These are phyloP conservation scores for Balamuthia mandrillaris DNA, from an alignment of 208 protist genomes.

Conservation along the genomic window DNA sequence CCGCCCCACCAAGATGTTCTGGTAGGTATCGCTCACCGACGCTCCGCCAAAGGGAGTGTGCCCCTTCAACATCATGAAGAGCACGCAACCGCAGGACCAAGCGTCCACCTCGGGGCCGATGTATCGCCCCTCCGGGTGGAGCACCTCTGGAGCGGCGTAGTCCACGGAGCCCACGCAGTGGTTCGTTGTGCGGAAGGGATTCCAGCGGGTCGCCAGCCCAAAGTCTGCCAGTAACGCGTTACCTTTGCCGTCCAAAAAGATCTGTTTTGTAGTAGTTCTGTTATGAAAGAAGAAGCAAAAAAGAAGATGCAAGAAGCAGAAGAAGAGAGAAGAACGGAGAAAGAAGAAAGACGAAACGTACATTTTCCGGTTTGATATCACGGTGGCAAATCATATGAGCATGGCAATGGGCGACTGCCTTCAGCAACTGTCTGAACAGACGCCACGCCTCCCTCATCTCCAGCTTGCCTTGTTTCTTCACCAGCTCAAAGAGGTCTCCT, in stretches of 20 bases:
- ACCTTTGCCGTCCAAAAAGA: no score
- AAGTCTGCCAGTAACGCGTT: slow-evolving; percentile 27
- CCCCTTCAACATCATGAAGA: background rate
- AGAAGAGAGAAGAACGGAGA: no score
- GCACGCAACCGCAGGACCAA: background rate
- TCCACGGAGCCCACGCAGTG: background rate
- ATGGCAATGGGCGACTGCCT: slow-evolving; percentile 57
- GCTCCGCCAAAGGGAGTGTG: slow-evolving; percentile 7
- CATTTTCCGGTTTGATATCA: slow-evolving; percentile 64
- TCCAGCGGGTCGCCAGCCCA: slow-evolving; percentile 25
- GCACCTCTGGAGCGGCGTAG: slow-evolving; percentile 17
- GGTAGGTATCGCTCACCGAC: background rate
- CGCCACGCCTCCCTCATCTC: slow-evolving; percentile 41
- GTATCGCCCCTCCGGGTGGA: slow-evolving; percentile 29
- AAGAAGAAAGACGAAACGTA: no score
- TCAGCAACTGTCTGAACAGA: slow-evolving; percentile 52
- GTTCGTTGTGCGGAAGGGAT: background rate
- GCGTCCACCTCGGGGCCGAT: slow-evolving; percentile 16
- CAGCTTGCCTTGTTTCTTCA: slow-evolving; percentile 32
- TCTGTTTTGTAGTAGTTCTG: no score
- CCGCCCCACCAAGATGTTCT: background rate
- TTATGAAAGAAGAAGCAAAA: no score
- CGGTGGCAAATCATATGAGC: slow-evolving; percentile 54
- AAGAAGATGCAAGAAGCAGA: no score
- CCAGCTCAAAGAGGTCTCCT: slow-evolving; percentile 61